Conservation (phyloP, 805 yeast species). For the Kodamaea laetipori region DNA sequence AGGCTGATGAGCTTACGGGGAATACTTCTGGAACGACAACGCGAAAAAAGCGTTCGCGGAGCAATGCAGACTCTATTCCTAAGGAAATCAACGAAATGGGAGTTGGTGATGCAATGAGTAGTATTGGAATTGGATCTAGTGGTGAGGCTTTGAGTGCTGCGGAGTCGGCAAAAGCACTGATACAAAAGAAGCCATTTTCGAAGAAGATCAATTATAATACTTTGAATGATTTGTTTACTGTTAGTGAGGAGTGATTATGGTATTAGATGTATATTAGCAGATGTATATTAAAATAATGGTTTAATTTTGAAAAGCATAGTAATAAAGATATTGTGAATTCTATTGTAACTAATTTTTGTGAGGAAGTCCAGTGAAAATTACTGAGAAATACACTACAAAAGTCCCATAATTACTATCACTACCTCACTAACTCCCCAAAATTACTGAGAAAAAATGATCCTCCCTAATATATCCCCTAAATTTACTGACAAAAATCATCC, state of each 20-base stretch:
- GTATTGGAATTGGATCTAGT: constrained; percentile 42
- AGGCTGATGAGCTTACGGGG: constrained; percentile 87
- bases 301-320: no score
- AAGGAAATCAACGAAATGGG: constrained; percentile 31
- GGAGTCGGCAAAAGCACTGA: constrained; percentile 75
- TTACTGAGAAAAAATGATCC: no score
- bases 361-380: no score
- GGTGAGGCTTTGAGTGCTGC: constrained; percentile 61
- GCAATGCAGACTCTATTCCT: constrained; percentile 21
- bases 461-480: not conserved
- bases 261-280: no score
- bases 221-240: constrained; percentile 52
- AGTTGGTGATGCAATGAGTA: constrained; percentile 31
- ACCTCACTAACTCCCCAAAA: no score
- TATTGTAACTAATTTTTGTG: no score
- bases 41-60: constrained; percentile 37
- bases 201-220: constrained; percentile 90
- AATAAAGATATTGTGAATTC: no score
- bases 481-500: no score
- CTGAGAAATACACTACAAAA: not conserved
- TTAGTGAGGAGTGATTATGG: no score
- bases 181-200: constrained; percentile 74
- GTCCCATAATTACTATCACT: no score
- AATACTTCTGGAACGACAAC: constrained; percentile 45
- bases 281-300: no score